Evolutionary conservation across 2,329 filamentous ascomycete species (phyloP), one percentile per base, ranked within the genome.

Genomic region (Claviceps fusiformis): DNA sequence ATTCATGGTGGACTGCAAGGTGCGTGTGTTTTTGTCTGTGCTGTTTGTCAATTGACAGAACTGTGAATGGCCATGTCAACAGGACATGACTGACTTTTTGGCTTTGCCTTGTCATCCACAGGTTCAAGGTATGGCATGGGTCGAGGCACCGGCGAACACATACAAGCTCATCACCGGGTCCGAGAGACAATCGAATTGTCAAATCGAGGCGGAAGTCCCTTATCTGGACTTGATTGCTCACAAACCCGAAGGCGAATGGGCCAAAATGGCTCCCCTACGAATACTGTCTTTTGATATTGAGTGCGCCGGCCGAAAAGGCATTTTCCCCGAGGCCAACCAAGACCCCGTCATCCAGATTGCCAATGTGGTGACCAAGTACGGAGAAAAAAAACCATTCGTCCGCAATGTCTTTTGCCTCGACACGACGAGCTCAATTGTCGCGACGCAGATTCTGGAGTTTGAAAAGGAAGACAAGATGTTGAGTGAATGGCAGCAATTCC

Each of bases 301-400:
- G 70, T 98, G 93, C 70, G 93, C 93, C 62, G 93, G 93, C 53
- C 87, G 95, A 62, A 97, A 98, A 71, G 93, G 93, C 60, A 87
- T 98, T 65, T 98, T 98, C 65, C 93, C 95, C 0, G 93, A 98
- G 69, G 84, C 95, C 10, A 83, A 92, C 58, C 74, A 89, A 24
- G 93, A 98, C 64, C 90, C 92, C 0, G 91, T 98, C 60, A 98
- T 98, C 61, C 93, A 98, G 68, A 98, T 98, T 60, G 93, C 93
- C 56, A 97, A 96, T 64, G 82, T 97, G 6, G 92, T 98, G 19
- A 97, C 91, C 37, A 79, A 85, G 64, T 96, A 95, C 60, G 93
- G 93, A 77, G 93, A 98, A 62, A 86, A 86, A 59, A 96, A 97
- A 66, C 90, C 93, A 0, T 98, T 98, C 64, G 80, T 98, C 54